A percentile compares a stretch with the other conserved stretches of the same genome.
These are phyloP conservation scores for Angomonas deanei DNA, from an alignment of 208 protist species.

Conservation along the genomic window DNA sequence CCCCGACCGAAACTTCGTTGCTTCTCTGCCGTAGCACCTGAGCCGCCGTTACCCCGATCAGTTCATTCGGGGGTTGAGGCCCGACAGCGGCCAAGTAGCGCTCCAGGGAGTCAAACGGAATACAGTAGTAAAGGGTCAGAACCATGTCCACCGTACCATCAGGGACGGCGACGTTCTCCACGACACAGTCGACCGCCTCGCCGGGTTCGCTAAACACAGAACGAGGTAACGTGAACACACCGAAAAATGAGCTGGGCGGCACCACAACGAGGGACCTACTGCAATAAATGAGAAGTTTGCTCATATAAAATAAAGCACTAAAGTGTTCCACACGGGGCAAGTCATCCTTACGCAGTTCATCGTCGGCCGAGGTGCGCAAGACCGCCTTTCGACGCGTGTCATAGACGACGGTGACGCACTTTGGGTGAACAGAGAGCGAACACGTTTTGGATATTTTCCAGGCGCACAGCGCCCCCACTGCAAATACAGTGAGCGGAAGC, in stretches of 20 bases:
- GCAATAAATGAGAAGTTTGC: constrained; percentile 40
- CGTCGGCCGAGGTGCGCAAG: constrained; percentile 58
- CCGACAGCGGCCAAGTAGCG: constrained; percentile 77
- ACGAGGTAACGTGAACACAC: constrained; percentile 63
- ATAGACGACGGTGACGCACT: constrained; percentile 78
- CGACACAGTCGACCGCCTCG: constrained; percentile 48
- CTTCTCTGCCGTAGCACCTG: constrained; percentile 40
- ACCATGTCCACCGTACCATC: constrained; percentile 70
- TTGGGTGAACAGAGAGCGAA: constrained; percentile 43
- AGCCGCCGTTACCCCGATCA: constrained; percentile 52
- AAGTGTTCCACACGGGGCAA: constrained; percentile 44
- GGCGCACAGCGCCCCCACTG: constrained; percentile 28
- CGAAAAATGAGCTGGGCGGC: constrained; percentile 70
- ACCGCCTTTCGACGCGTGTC: constrained; percentile 67
- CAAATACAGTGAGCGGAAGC: constrained; percentile 37
- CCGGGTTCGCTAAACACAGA: constrained; percentile 40
- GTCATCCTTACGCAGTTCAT: constrained; percentile 22
- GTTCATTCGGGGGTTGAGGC: constrained; percentile 61
- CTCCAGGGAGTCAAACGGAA: constrained; percentile 68
- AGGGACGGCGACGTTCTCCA: constrained; percentile 49
- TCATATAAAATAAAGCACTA: constrained; percentile 42
- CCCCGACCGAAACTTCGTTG: constrained; percentile 56
- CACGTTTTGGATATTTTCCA: constrained; percentile 52
- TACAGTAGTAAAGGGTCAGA: constrained; percentile 58
- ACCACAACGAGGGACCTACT: constrained; percentile 36